Conservation (phyloP, 257 asterid genomes). For the Salvia hispanica region DNA sequence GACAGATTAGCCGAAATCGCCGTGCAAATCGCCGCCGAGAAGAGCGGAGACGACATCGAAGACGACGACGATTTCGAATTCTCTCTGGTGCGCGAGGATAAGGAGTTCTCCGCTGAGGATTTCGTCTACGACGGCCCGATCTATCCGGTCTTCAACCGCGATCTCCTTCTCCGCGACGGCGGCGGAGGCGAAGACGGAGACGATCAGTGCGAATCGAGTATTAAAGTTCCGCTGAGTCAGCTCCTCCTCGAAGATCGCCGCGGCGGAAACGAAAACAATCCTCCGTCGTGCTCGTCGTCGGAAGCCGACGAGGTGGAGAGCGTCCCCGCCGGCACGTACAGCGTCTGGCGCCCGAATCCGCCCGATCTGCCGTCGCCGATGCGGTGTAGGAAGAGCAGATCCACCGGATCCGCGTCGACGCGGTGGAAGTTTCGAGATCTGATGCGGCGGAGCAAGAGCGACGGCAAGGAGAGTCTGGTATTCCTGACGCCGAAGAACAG, state of each 20-base stretch:
- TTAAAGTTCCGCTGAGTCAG: conserved; percentile 33
- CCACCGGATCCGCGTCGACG: conserved; percentile 79
- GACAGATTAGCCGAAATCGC: conserved; percentile 38
- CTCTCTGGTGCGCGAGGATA: conserved; percentile 37
- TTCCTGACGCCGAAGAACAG: conserved; percentile 53
- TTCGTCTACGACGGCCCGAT: conserved; percentile 31
- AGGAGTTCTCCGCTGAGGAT: conserved; percentile 31
- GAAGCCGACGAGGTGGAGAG: conserved; percentile 70
- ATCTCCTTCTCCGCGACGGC: conserved; percentile 26
- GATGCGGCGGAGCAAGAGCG: conserved; percentile 82
- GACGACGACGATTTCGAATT: conserved; percentile 38
- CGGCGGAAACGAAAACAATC: conserved; percentile 1
- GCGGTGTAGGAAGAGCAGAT: conserved; percentile 72
- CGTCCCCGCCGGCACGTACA: conserved; percentile 61
- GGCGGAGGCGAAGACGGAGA: neutral
- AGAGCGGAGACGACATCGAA: conserved; percentile 4
- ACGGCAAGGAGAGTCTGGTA: conserved; percentile 73
- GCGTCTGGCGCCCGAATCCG: conserved; percentile 73
- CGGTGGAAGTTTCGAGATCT: conserved; percentile 74
- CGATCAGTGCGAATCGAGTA: conserved; percentile 18
- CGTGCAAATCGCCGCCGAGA: conserved; percentile 8
- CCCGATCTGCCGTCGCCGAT: conserved; percentile 46
- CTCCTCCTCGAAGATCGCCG: conserved; percentile 32
- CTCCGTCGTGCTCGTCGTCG: conserved; percentile 59
- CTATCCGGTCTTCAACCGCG: conserved; percentile 51